phyloP scores from a whole-genome alignment of 2,329 filamentous ascomycete genomes.

The Sclerotinia minor region DNA sequence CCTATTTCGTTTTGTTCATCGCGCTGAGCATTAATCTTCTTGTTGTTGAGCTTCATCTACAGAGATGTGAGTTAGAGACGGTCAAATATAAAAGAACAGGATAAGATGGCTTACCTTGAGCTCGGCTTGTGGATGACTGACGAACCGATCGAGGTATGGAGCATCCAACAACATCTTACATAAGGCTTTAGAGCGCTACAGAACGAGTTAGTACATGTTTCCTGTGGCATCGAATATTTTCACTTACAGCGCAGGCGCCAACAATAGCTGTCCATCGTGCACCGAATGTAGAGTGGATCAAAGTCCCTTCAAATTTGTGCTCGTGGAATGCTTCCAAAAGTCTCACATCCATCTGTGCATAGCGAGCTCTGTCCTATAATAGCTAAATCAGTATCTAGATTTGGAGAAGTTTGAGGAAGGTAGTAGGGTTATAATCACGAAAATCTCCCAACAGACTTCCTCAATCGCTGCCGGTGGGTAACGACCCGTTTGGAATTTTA shows the following conservation, averaged over 20 bases:
- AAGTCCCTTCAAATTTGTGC: conserved; percentile 23
- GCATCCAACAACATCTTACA: conserved; percentile 38
- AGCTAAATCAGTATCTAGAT: background rate
- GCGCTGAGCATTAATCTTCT: conserved; percentile 36
- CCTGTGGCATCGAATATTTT: too few relatives aligned
- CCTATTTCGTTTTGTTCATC: conserved; percentile 36
- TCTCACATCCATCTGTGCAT: conserved; percentile 24
- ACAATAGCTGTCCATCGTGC: conserved; percentile 28
- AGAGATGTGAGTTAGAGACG: conserved; percentile 3
- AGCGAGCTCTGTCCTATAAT: conserved; percentile 22
- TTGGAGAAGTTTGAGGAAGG: background rate
- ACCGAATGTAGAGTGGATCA: conserved; percentile 21
- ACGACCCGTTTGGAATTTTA: conserved; percentile 21
- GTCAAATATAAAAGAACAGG: background rate
- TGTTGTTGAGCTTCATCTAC: conserved; percentile 36
- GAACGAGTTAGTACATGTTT: background rate
- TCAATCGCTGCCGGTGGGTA: conserved; percentile 28
- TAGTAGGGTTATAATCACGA: conserved; percentile 28
- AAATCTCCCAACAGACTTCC: conserved; percentile 30
- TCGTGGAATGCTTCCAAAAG: conserved; percentile 27
- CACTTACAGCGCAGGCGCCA: conserved; percentile 28
- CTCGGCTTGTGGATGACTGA: conserved; percentile 32
- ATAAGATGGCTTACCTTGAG: conserved; percentile 30
- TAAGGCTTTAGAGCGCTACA: conserved; percentile 31
- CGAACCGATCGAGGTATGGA: conserved; percentile 26